Evolutionary conservation across 2,329 filamentous ascomycete species (phyloP).

Genomic region (Xylaria sp.): DNA sequence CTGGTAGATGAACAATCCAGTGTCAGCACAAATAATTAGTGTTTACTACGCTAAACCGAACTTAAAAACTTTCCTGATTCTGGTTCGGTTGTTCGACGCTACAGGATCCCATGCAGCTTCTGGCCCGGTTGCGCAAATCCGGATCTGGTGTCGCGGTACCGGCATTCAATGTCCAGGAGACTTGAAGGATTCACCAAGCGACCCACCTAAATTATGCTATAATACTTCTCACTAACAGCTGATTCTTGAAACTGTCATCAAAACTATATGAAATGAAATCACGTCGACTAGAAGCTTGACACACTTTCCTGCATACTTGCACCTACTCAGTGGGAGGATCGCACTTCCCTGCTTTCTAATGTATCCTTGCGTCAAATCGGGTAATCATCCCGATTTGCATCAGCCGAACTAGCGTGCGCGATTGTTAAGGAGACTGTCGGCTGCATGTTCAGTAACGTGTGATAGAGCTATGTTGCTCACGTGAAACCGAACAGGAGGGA

Average conservation of each 20-base stretch:
- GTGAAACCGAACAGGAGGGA: background rate
- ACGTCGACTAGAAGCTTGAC: background rate
- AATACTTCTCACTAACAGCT: background rate
- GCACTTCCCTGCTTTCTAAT: background rate
- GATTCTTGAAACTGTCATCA: background rate
- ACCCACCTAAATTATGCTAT: constrained; percentile 1
- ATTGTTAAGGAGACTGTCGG: background rate
- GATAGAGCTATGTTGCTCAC: background rate
- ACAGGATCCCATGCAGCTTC: background rate
- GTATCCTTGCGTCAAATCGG: constrained; percentile 3
- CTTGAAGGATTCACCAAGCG: constrained; percentile 4
- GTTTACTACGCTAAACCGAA: background rate
- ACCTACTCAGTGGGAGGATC: background rate
- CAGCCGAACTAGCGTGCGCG: background rate
- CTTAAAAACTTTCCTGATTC: constrained; percentile 5
- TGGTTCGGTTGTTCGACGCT: constrained; percentile 11
- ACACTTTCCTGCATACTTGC: background rate
- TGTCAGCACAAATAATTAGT: too few species aligned
- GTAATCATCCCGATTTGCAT: constrained; percentile 5
- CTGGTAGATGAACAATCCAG: constrained; percentile 10
- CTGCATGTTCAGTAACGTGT: constrained; percentile 11
- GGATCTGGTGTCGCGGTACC: background rate
- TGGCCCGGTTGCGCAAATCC: background rate
- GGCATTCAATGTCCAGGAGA: too few species aligned
- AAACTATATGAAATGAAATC: background rate